Conservation (phyloP, 441 rosid genomes). For the Gossypium laxum region DNA sequence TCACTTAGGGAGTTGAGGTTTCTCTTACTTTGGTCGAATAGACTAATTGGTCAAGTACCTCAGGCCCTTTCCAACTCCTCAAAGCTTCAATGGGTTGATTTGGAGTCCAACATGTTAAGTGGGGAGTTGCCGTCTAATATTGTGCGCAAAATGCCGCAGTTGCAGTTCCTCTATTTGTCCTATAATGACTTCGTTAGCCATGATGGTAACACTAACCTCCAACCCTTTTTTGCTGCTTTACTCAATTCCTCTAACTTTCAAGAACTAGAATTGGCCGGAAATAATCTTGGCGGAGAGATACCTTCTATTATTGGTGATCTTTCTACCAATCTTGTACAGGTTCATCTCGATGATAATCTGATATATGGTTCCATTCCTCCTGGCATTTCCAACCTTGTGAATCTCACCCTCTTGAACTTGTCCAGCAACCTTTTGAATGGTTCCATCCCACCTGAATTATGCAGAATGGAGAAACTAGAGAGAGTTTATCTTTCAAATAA, state of each 20-base stretch:
- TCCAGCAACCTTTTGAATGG: constrained; percentile 70
- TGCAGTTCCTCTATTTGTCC: constrained; percentile 70
- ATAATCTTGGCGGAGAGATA: constrained; percentile 53
- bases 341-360: constrained; percentile 64
- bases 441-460: constrained; percentile 51
- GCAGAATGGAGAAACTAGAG: constrained; percentile 54
- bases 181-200: constrained; percentile 58
- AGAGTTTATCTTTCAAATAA: constrained; percentile 63
- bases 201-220: constrained; percentile 59
- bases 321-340: constrained; percentile 43
- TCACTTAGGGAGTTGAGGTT: constrained; percentile 40
- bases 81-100: constrained; percentile 59
- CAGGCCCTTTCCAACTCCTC: constrained; percentile 50
- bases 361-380: constrained; percentile 64
- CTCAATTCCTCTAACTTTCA: constrained; percentile 42
- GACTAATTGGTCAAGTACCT: constrained; percentile 48
- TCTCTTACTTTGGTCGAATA: constrained; percentile 76
- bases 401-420: constrained; percentile 62
- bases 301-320: constrained; percentile 56
- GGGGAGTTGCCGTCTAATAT: constrained; percentile 64
- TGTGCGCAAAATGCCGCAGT: constrained; percentile 38
- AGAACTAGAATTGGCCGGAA: constrained; percentile 73
- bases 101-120: constrained; percentile 52
- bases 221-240: constrained; percentile 58
- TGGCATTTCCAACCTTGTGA: constrained; percentile 55